Evolutionary conservation across 2,329 filamentous ascomycete genomes (phyloP).

Genomic region (Calonectria pteridis): DNA sequence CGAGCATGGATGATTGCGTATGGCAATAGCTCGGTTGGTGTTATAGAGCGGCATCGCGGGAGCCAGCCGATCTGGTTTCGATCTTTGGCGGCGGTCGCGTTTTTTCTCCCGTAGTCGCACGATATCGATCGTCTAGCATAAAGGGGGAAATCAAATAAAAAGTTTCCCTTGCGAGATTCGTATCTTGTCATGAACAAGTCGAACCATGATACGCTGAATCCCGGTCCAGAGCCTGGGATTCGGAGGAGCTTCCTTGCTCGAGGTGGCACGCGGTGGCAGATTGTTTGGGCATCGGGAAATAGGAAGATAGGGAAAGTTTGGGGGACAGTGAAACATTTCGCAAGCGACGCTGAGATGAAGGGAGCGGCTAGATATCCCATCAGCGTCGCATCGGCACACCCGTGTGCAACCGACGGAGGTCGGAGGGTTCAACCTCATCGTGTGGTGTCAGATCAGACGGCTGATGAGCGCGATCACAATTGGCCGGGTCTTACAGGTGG

Average conservation of each 20-base stretch:
- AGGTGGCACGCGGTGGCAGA: background rate
- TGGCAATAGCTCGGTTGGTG: background rate
- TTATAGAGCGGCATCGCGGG: background rate
- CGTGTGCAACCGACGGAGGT: background rate
- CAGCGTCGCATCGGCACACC: constrained; percentile 4
- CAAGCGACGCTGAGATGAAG: constrained; percentile 6
- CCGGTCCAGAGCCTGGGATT: background rate
- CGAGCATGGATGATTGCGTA: background rate
- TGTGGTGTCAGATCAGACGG: background rate
- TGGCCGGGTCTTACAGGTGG: constrained; percentile 13
- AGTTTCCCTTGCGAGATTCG: constrained; percentile 16
- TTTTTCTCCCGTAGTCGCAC: constrained; percentile 26
- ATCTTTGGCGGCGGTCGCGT: background rate
- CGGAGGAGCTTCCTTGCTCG: background rate
- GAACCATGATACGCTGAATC: constrained; percentile 22
- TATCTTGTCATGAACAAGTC: constrained; percentile 29
- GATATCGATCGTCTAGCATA: constrained; percentile 21
- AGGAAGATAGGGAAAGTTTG: constrained; percentile 4
- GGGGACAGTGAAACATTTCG: background rate
- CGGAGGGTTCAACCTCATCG: background rate
- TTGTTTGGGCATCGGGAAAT: background rate
- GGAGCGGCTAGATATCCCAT: background rate
- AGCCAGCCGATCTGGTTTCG: constrained; percentile 1
- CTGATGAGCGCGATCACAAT: constrained; percentile 15
- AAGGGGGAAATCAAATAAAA: constrained; percentile 9